A percentile compares a stretch with the other conserved stretches of the same genome.
Conservation (phyloP, 2,329 filamentous ascomycete genomes). For the Aspergillus sojae region DNA sequence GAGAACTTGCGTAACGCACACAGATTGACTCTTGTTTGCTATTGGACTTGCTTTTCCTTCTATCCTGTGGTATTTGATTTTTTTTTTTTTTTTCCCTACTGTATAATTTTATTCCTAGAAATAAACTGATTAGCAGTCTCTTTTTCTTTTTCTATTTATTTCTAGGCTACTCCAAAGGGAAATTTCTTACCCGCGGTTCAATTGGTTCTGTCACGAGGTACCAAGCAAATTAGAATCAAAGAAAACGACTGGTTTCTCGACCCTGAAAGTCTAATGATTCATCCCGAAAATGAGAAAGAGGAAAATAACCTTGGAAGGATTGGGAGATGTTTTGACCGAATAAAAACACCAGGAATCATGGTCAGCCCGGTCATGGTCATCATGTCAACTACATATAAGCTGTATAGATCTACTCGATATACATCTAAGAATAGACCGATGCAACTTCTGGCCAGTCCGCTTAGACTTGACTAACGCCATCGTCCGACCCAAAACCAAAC, state of each 20-base stretch:
- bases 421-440: slow-evolving; percentile 4
- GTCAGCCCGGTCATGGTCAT: not conserved
- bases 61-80: not conserved
- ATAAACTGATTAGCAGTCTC: not conserved
- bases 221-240: not conserved
- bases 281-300: not conserved
- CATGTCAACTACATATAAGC: not conserved
- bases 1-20: slow-evolving; percentile 10
- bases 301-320: not conserved
- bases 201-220: slow-evolving; percentile 2
- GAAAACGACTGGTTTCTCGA: not conserved
- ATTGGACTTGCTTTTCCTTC: not conserved
- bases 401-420: slow-evolving; percentile 4
- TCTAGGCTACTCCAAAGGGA: not conserved
- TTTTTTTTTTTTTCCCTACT: not conserved
- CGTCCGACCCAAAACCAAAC: slow-evolving; percentile 13
- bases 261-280: not conserved
- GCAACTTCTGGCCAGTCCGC: not conserved
- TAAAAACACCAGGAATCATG: not conserved
- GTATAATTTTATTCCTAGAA: slow-evolving; percentile 8
- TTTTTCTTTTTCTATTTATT: not conserved
- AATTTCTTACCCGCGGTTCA: not conserved
- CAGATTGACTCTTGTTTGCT: not conserved
- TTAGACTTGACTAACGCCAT: slow-evolving; percentile 10
- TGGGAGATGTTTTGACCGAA: not conserved